Evolutionary conservation across 495 filamentous ascomycete species (phyloP).

Genomic region (Schizothecium vesticola): DNA sequence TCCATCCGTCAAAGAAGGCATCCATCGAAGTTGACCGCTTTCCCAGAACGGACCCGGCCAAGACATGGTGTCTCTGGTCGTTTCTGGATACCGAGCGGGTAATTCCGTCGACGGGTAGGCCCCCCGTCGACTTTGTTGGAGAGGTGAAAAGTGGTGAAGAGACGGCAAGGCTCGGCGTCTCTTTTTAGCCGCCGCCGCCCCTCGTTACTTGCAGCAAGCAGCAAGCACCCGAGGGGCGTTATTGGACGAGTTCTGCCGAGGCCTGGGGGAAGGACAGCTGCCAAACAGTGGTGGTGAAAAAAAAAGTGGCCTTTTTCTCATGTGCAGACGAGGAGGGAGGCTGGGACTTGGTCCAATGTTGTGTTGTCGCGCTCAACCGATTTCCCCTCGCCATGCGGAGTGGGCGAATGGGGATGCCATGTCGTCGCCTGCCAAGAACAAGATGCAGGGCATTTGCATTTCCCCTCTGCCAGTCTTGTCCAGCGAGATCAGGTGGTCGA

Average conservation of each 20-base stretch:
- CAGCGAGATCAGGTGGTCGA: not conserved
- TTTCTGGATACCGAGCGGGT: conserved; percentile 2
- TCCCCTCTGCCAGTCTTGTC: not conserved
- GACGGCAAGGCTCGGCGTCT: not conserved
- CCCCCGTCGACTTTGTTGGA: too few species aligned
- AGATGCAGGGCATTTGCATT: not conserved
- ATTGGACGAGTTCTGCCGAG: not conserved
- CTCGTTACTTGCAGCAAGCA: not conserved
- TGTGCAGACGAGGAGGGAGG: not conserved
- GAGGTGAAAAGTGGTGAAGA: too few species aligned
- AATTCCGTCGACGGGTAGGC: not conserved
- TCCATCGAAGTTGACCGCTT: not conserved
- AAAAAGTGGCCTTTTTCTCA: not conserved
- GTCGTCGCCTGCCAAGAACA: not conserved
- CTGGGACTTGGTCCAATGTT: not conserved
- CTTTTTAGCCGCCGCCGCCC: not conserved
- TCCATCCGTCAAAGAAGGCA: not conserved
- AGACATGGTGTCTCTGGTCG: not conserved
- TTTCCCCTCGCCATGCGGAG: not conserved
- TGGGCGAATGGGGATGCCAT: not conserved
- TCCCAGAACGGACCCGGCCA: not conserved
- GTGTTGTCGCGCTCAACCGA: too few species aligned
- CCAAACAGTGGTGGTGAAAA: too few species aligned
- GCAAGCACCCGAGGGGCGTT: not conserved
- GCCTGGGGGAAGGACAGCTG: not conserved